Percentiles rank a stretch among this genome's conserved stretches.
These are phyloP conservation scores for Globisporangium heterothallicum DNA, from an alignment of 352 stramenopile genomes.

Conservation along the genomic window DNA sequence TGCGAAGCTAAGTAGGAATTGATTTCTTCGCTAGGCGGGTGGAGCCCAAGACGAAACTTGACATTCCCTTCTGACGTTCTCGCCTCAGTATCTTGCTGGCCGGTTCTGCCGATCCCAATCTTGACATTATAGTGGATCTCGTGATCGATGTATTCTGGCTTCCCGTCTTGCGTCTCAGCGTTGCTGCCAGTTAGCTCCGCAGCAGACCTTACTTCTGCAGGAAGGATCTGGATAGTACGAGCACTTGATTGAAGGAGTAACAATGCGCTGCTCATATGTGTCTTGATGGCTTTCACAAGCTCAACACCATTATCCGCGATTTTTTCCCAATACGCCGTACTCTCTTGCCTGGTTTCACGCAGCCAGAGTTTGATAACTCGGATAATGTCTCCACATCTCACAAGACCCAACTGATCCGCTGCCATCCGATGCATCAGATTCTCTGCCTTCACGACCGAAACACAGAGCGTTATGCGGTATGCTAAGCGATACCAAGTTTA, in stretches of 20 bases:
- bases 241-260: constrained; percentile 6
- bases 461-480: background rate
- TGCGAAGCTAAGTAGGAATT: background rate
- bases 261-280: constrained; percentile 11
- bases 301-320: constrained; percentile 15
- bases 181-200: constrained; percentile 5
- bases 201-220: constrained; percentile 4
- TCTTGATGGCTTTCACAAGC: constrained; percentile 16
- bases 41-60: constrained; percentile 37
- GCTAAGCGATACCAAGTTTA: background rate
- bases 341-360: constrained; percentile 19
- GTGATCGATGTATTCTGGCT: constrained; percentile 14
- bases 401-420: constrained; percentile 35
- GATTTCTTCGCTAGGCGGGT: constrained; percentile 13
- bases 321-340: constrained; percentile 29
- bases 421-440: constrained; percentile 25
- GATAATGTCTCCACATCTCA: constrained; percentile 42
- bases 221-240: constrained; percentile 8
- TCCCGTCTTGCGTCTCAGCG: background rate
- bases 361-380: constrained; percentile 45
- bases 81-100: background rate
- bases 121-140: constrained; percentile 35
- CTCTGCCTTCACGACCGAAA: constrained; percentile 22
- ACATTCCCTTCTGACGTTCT: constrained; percentile 15
- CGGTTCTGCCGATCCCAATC: constrained; percentile 18